A percentile compares a stretch with the other conserved stretches of the same genome.
Evolutionary conservation across 352 stramenopile genomes (phyloP).

Genomic region (Phytophthora aleatoria): DNA sequence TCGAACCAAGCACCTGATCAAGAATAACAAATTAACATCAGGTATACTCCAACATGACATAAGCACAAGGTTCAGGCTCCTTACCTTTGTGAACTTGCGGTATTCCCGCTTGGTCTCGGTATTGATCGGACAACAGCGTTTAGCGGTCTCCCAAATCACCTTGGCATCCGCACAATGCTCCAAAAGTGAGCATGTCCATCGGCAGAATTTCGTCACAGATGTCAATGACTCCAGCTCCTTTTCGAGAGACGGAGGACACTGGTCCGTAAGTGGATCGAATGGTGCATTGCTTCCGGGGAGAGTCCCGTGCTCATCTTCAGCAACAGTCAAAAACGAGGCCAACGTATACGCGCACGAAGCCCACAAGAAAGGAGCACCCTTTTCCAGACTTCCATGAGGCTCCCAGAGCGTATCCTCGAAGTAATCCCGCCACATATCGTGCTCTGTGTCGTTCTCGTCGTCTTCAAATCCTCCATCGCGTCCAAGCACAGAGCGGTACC

Average conservation of each 20-base stretch:
- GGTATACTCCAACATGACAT: neutral
- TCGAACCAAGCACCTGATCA: constrained; percentile 74
- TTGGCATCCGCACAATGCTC: constrained; percentile 87
- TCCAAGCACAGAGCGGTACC: constrained; percentile 74
- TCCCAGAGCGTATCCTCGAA: constrained; percentile 90
- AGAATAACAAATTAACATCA: constrained; percentile 2
- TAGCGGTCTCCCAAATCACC: constrained; percentile 88
- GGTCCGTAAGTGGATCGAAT: constrained; percentile 65
- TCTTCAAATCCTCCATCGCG: constrained; percentile 60
- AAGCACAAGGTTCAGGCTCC: neutral
- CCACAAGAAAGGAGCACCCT: constrained; percentile 85
- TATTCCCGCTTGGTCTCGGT: constrained; percentile 88
- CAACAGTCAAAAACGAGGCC: constrained; percentile 74
- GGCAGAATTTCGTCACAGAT: constrained; percentile 84
- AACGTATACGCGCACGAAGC: constrained; percentile 83
- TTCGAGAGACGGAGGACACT: constrained; percentile 68
- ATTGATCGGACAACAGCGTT: constrained; percentile 85
- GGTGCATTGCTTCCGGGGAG: constrained; percentile 11
- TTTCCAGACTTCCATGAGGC: constrained; percentile 85
- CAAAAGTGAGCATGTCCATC: constrained; percentile 87
- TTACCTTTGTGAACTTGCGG: constrained; percentile 87
- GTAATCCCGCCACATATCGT: constrained; percentile 87
- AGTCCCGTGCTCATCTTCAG: constrained; percentile 58
- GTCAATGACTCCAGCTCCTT: constrained; percentile 83
- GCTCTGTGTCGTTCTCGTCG: constrained; percentile 55